Evolutionary conservation across 768 basidiomycete genomes (phyloP), one percentile per base, ranked within the genome.

Genomic region (Amanita rimosa): DNA sequence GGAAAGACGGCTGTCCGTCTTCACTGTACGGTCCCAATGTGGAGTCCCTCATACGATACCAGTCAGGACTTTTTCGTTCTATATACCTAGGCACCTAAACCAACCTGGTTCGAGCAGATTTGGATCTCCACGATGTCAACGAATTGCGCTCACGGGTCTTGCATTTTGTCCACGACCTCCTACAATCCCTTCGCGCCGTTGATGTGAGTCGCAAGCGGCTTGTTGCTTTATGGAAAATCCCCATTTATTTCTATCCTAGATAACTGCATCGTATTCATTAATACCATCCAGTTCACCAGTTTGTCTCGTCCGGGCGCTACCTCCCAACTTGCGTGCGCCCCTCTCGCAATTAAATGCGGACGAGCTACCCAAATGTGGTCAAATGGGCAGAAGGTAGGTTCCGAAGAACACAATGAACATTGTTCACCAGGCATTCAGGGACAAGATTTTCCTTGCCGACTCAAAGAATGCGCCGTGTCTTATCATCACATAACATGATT

Each of bases 121-220:
- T 75, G 53, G 82, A 85, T 61, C 69, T 85, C 27, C 75, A 84
- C 57, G 84, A 86, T 63, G 68, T 85, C 50, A 68, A 85, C 47
- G 76, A 81, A 55, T 61, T 84, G 35, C 76, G 78, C 40, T 72
- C 80, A 41, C 74, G 78, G 39, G 75, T 76, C 36, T 67, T 86
- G 11, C 54, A 74, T 22, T 80, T 83, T 61, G 71, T 85, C 36
- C 84, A 85, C 57, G 71, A 78, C 53, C 66, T 84, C 26, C 58
- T 83, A 37, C 73, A 77, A 54, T 71, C 74, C 3, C 71, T 86
- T 37, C 74, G 76, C 35, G 70, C 75, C 2, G 70, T 73, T 48
- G 83, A 81, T 56, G 83, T 86, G 57, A 57, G 75, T 63, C 33
- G n/a, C 1, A 49, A 48, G 22, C 22, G 2, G 2, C 22, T 52